These are phyloP conservation scores for Rhodotorula sp. DNA, from an alignment of 1,284 basidiomycete genomes.

Conservation along the genomic window DNA sequence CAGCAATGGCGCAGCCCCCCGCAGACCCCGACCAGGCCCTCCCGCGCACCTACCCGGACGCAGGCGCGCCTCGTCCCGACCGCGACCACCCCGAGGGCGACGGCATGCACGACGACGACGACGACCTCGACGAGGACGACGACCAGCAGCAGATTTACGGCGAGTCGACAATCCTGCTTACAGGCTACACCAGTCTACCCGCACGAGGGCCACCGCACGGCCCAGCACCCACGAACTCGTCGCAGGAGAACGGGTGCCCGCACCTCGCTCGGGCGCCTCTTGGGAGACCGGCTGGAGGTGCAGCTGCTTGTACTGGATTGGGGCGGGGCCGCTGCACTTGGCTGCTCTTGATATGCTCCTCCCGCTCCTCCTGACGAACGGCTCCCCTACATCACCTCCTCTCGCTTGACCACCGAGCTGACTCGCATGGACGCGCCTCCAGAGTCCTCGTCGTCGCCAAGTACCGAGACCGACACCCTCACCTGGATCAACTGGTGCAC, in stretches of 20 bases:
- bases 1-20: too few species aligned
- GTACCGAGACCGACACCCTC: constrained; percentile 52
- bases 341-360: too few species aligned
- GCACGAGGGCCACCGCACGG: too few species aligned
- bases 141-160: constrained; percentile 43
- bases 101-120: constrained; percentile 34
- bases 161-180: constrained; percentile 3
- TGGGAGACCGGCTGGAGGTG: too few species aligned
- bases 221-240: too few species aligned
- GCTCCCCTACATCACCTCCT: not conserved
- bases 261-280: too few species aligned
- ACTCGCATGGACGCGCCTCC: too few species aligned
- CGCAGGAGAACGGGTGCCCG: too few species aligned
- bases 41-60: not conserved
- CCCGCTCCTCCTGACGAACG: not conserved
- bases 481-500: constrained; percentile 90
- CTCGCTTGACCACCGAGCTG: not conserved
- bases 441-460: constrained; percentile 36
- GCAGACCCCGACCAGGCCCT: not conserved
- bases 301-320: too few species aligned
- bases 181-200: not conserved
- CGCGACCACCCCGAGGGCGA: constrained; percentile 2
- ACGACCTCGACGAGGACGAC: constrained; percentile 41
- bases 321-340: too few species aligned
- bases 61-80: not conserved